Conservation (phyloP, 2,329 filamentous ascomycete genomes). For the Fonsecaea erecta region DNA sequence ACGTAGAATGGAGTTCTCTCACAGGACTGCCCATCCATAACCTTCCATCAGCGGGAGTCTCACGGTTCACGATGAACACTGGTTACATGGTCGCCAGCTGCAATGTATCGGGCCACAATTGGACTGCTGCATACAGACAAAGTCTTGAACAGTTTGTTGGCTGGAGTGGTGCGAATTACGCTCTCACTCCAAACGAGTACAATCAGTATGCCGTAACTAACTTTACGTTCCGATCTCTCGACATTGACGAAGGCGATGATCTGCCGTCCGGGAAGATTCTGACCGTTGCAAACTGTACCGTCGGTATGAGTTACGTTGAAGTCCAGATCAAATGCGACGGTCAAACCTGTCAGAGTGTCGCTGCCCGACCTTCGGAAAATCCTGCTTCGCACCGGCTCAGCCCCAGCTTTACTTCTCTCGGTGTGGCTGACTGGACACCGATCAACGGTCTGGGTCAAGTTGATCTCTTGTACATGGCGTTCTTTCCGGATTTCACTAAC, state of each 20-base stretch:
- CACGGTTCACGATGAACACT: constrained; percentile 6
- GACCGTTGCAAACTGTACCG: constrained; percentile 4
- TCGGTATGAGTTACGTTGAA: constrained; percentile 12
- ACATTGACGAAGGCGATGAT: not conserved
- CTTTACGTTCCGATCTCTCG: constrained; percentile 14
- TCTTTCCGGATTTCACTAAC: constrained; percentile 13
- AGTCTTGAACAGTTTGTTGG: not conserved
- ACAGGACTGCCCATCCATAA: constrained; percentile 13
- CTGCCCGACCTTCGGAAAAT: constrained; percentile 4
- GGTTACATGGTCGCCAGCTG: constrained; percentile 15
- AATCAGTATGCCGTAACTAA: not conserved
- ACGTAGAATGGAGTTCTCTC: constrained; percentile 11
- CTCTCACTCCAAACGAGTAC: not conserved
- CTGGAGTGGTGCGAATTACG: constrained; percentile 17
- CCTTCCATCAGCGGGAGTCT: not conserved
- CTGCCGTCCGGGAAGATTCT: constrained; percentile 5
- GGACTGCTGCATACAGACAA: constrained; percentile 2
- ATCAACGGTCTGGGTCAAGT: constrained; percentile 10
- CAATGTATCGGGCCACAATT: constrained; percentile 7
- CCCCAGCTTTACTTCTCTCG: not conserved
- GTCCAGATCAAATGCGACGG: constrained; percentile 15
- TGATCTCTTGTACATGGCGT: not conserved
- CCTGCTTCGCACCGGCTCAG: not conserved
- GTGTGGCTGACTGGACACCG: constrained; percentile 1
- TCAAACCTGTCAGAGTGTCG: constrained; percentile 9